phyloP scores from a whole-genome alignment of 495 filamentous ascomycete species.

The Penicillium subrubescens region DNA sequence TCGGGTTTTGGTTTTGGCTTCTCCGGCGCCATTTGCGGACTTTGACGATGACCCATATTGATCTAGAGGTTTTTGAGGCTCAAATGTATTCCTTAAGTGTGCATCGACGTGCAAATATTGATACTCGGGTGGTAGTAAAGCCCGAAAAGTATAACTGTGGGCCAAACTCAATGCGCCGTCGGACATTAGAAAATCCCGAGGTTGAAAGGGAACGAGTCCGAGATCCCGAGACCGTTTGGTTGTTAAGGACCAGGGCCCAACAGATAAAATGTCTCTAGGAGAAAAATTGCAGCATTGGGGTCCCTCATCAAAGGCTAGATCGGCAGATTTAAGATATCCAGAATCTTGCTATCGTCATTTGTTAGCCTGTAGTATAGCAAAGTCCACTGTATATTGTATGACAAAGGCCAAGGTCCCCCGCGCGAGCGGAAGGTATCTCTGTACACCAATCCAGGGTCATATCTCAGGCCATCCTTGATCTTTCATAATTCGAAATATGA shows the following conservation, averaged over 20 bases:
- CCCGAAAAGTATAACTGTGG: background rate
- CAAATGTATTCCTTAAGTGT: background rate
- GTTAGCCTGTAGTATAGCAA: background rate
- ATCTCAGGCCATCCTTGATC: background rate
- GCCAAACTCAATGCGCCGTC: no score
- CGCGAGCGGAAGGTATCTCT: background rate
- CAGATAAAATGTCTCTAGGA: background rate
- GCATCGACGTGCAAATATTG: background rate
- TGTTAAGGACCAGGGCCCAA: background rate
- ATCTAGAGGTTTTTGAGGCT: background rate
- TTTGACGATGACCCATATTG: background rate
- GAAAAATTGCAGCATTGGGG: background rate
- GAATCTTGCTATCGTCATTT: background rate
- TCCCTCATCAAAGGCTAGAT: no score
- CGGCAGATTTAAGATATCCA: background rate
- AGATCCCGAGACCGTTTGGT: background rate
- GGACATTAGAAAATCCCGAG: slow-evolving; percentile 3
- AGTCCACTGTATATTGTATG: background rate
- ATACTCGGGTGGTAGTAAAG: background rate
- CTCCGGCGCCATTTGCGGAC: background rate
- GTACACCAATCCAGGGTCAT: background rate
- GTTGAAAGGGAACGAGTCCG: background rate
- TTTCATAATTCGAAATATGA: background rate
- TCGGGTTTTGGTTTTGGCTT: background rate
- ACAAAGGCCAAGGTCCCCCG: background rate